Conservation (phyloP, 352 stramenopile genomes). For the Peronosclerospora sorghi region DNA sequence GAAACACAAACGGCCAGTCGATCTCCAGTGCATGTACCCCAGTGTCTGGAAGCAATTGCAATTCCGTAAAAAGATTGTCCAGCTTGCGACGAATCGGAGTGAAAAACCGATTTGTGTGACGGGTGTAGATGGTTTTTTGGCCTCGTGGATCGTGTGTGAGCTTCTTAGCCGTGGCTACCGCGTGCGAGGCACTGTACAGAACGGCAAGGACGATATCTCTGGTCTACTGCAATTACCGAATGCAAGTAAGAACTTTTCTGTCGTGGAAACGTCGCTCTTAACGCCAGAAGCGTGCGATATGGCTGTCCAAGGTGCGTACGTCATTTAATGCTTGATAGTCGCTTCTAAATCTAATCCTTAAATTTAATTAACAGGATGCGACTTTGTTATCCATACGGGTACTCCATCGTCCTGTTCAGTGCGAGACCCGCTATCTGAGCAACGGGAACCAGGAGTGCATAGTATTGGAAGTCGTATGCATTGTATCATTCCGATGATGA, state of each 20-base stretch:
- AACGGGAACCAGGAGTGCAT: conserved; percentile 75
- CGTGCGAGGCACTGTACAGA: conserved; percentile 80
- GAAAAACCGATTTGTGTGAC: conserved; percentile 82
- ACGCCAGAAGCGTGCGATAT: conserved; percentile 81
- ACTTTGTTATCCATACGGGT: conserved; percentile 86
- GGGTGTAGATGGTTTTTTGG: conserved; percentile 76
- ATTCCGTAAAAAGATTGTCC: conserved; percentile 78
- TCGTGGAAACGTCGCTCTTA: conserved; percentile 81
- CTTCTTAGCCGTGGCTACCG: conserved; percentile 66
- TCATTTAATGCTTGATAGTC: too few species aligned
- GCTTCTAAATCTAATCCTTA: too few species aligned
- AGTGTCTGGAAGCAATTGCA: conserved; percentile 70
- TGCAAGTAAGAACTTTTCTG: conserved; percentile 68
- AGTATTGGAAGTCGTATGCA: conserved; percentile 85
- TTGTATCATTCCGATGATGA: conserved; percentile 89
- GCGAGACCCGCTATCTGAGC: conserved; percentile 74
- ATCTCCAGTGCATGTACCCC: conserved; percentile 61
- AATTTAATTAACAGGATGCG: conserved; percentile 44
- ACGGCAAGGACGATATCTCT: conserved; percentile 76
- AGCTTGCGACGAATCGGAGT: conserved; percentile 54
- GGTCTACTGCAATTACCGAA: conserved; percentile 59
- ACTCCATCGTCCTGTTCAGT: conserved; percentile 81
- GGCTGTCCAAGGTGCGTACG: conserved; percentile 53
- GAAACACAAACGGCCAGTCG: conserved; percentile 22
- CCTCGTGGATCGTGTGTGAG: conserved; percentile 79